Conservation (phyloP, 2,329 filamentous ascomycete genomes). For the Pestalotiopsis sp. region DNA sequence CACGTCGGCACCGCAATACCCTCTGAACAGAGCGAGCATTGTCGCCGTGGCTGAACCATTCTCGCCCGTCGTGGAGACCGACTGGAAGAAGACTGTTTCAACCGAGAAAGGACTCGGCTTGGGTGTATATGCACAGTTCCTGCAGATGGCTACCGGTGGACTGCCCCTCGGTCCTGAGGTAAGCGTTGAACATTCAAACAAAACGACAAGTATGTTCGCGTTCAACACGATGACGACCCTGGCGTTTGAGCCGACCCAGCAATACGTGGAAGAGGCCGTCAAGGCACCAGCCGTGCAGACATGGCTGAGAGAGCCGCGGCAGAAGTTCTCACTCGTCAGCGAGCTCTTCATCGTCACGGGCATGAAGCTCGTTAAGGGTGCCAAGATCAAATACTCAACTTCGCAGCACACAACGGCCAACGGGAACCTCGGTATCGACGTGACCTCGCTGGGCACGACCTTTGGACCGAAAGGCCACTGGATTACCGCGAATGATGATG, state of each 20-base stretch:
- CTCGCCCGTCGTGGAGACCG: conserved; percentile 22
- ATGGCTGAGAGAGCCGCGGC: conserved; percentile 28
- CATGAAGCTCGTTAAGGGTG: conserved; percentile 31
- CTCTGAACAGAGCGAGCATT: conserved; percentile 25
- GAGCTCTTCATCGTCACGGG: conserved; percentile 29
- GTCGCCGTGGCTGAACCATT: conserved; percentile 20
- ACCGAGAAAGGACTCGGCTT: conserved; percentile 24
- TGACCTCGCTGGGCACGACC: conserved; percentile 23
- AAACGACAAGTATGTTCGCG: conserved; percentile 24
- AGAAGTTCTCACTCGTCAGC: conserved; percentile 22
- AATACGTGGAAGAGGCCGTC: conserved; percentile 28
- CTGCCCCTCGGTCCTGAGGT: conserved; percentile 21
- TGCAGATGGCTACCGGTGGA: conserved; percentile 27
- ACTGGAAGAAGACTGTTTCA: conserved; percentile 32
- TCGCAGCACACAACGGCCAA: conserved; percentile 21
- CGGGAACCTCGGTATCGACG: conserved; percentile 19
- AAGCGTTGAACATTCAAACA: conserved; percentile 24
- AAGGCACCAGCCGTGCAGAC: conserved; percentile 29
- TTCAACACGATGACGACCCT: conserved; percentile 30
- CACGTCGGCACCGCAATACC: conserved; percentile 29
- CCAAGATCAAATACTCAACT: conserved; percentile 29
- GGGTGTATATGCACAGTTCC: conserved; percentile 31
- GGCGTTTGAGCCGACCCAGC: conserved; percentile 28
- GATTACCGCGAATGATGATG: conserved; percentile 25
- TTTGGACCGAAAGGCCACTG: conserved; percentile 29